Base-by-base conservation (phyloP, 2,329 filamentous ascomycete genomes). In the Pseudogymnoascus sp. region DNA sequence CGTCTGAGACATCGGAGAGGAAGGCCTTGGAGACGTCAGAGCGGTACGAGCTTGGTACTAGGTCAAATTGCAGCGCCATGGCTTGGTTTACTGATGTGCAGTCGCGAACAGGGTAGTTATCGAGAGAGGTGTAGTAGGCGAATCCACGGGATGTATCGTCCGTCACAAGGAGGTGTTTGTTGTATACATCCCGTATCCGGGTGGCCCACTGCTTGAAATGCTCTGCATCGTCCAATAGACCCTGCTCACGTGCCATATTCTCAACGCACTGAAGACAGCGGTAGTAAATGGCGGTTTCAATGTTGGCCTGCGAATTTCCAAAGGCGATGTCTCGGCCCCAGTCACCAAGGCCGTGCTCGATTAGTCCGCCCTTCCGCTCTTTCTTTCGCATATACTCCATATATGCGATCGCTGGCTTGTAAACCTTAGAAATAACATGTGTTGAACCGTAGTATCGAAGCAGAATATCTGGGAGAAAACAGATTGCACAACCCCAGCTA, bases 291-390 rank as follows among this genome's bases (percentile, higher is more conserved):
- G 77, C 76, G 5, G 77, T 78, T 64, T 78, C 77, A 19, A 78
- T 78, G 64, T 78, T 78, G 40, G 77, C 77, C 68, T 78, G 77
- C 42, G 76, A 73, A 62, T 78, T 78, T 3, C 76, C 77, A 53
- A 73, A 77, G 0, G 77, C 77, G 35, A 78, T 78, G 29, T 75
- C 74, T 2, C 75, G 72, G 3, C 77, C 77, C 77, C 77, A 78
- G 46, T 79, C 76, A 4, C 77, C 77, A 0, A 78, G 72, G 0
- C 76, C 77, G 61, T 78, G 77, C 64, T 77, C 75, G 21, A 78
- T 77, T 4, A 78, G 67, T 0, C 77, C 77, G 1, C 75, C 76
- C 0, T 72, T 70, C 1, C 76, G 72, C 64, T 78, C 76, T 64
- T 76, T 77, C 0, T 66, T 72, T 23, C 70, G 64, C 31, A 78